These are phyloP conservation scores for Stagonosporopsis tanaceti DNA, from an alignment of 2,329 filamentous ascomycete species.

Conservation along the genomic window DNA sequence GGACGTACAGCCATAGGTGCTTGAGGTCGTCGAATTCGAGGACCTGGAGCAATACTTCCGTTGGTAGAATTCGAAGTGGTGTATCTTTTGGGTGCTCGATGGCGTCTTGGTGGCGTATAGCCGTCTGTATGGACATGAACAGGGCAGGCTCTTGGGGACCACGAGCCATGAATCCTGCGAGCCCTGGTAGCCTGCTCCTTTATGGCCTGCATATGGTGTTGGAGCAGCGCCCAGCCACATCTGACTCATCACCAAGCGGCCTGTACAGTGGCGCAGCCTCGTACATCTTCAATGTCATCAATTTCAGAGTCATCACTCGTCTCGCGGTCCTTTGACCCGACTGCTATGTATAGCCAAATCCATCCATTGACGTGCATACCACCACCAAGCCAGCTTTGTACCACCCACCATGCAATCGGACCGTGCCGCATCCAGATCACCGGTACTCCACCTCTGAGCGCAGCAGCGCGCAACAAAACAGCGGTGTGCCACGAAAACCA, in stretches of 20 bases:
- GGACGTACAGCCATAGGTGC: conserved; percentile 31
- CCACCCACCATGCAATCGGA: neutral
- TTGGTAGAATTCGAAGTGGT: conserved; percentile 10
- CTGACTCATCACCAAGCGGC: conserved; percentile 10
- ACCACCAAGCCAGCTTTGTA: neutral
- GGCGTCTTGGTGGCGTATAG: neutral
- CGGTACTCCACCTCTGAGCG: neutral
- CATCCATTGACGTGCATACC: neutral
- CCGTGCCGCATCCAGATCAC: neutral
- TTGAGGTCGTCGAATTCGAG: conserved; percentile 22
- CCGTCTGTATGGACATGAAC: neutral
- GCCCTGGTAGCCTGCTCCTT: neutral
- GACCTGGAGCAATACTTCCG: conserved; percentile 32
- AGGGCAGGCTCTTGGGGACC: neutral
- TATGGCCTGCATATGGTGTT: neutral
- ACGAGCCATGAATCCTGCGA: neutral
- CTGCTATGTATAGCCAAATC: neutral
- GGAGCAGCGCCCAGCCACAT: conserved; percentile 4
- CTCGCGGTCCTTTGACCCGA: neutral
- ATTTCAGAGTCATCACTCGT: neutral
- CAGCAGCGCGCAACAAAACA: conserved; percentile 6
- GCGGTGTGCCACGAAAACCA: conserved; percentile 15
- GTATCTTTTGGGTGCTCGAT: neutral
- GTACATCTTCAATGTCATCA: neutral
- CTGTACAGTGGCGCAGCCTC: conserved; percentile 9